Evolutionary conservation across 1,139 yeast genomes (phyloP).

Genomic region (Suhomyces ambrosiae): DNA sequence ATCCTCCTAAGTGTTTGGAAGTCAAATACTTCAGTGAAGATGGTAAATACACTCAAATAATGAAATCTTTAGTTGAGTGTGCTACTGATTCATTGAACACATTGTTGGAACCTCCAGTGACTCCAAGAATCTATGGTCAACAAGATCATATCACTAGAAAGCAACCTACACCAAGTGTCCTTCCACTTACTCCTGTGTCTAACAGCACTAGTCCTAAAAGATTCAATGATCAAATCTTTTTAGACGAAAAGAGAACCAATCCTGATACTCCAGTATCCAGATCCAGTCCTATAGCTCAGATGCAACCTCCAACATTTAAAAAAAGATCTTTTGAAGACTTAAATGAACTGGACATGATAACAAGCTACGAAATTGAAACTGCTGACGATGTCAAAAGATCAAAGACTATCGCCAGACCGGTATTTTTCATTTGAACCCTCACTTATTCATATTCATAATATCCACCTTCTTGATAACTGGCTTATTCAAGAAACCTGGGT

Average conservation of each 20-base stretch:
- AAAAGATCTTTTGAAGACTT: constrained; percentile 20
- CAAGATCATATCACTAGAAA: constrained; percentile 12
- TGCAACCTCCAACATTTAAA: constrained; percentile 17
- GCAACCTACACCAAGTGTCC: constrained; percentile 11
- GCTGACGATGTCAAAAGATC: constrained; percentile 16
- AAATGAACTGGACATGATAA: constrained; percentile 8
- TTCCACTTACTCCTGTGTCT: constrained; percentile 33
- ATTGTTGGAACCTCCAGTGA: constrained; percentile 23
- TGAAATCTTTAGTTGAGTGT: constrained; percentile 39
- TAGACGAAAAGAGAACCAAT: constrained; percentile 6
- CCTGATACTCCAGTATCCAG: constrained; percentile 15
- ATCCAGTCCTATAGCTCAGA: constrained; percentile 13
- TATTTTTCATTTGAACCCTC: constrained; percentile 16
- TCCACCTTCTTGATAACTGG: constrained; percentile 4
- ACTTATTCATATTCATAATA: background rate
- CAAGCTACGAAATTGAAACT: constrained; percentile 10
- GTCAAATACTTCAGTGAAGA: constrained; percentile 44
- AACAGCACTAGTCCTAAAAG: constrained; percentile 30
- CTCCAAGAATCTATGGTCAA: constrained; percentile 16
- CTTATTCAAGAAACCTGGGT: background rate
- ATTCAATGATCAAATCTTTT: constrained; percentile 16
- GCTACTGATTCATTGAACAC: constrained; percentile 26
- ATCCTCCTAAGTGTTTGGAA: constrained; percentile 50
- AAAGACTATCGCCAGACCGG: constrained; percentile 16
- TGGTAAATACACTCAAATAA: constrained; percentile 39